These are phyloP conservation scores for Ustilago tritici DNA, from an alignment of 1,284 basidiomycete species.

Conservation along the genomic window DNA sequence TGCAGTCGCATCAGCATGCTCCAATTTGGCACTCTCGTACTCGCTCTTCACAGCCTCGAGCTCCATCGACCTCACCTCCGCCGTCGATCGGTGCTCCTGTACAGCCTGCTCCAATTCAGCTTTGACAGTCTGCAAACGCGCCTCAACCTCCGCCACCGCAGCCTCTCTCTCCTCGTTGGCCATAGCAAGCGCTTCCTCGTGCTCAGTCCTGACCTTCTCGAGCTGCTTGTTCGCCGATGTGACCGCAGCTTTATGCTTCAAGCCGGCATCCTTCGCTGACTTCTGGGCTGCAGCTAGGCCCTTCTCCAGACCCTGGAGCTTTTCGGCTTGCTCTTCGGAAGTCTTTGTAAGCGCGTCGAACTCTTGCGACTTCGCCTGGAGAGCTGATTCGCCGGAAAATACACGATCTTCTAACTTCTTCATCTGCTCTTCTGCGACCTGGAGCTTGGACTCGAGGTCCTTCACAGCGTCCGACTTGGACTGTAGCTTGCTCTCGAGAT, in stretches of 20 bases:
- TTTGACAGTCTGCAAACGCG: constrained; percentile 22
- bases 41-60: constrained; percentile 24
- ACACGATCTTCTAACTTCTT: constrained; percentile 24
- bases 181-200: constrained; percentile 9
- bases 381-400: constrained; percentile 21
- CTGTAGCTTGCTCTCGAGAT: constrained; percentile 28
- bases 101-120: constrained; percentile 16
- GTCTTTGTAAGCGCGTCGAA: constrained; percentile 22
- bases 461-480: constrained; percentile 12
- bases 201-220: constrained; percentile 16
- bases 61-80: constrained; percentile 1
- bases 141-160: constrained; percentile 7
- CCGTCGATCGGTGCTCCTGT: constrained; percentile 18
- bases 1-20: constrained; percentile 3
- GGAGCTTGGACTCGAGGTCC: constrained; percentile 37
- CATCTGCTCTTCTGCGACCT: constrained; percentile 10
- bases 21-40: constrained; percentile 6
- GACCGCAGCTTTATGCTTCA: constrained; percentile 38
- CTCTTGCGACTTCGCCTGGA: constrained; percentile 29
- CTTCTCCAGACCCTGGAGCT: constrained; percentile 30
- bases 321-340: constrained; percentile 16
- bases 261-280: constrained; percentile 20
- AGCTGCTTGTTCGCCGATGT: constrained; percentile 22
- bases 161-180: constrained; percentile 11
- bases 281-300: constrained; percentile 40